phyloP scores from a whole-genome alignment of 2,329 filamentous ascomycete species.

The Paramyrothecium roridum region DNA sequence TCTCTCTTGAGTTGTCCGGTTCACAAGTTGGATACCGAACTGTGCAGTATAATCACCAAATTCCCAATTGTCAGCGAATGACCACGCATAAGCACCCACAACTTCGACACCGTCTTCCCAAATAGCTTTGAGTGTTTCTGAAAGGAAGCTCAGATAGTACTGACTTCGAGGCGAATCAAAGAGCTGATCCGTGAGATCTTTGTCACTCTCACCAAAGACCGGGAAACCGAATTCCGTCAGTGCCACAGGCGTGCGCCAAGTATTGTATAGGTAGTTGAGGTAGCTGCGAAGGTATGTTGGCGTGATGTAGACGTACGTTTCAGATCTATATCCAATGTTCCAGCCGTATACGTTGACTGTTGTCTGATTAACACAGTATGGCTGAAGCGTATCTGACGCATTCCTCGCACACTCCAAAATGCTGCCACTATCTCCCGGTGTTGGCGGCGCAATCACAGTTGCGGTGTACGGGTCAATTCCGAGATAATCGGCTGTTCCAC shows the following conservation, averaged over 20 bases:
- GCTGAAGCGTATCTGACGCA: slow-evolving; percentile 38
- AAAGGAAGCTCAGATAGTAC: slow-evolving; percentile 54
- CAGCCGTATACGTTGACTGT: slow-evolving; percentile 47
- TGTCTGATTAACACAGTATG: slow-evolving; percentile 49
- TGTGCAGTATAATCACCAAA: slow-evolving; percentile 43
- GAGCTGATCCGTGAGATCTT: slow-evolving; percentile 44
- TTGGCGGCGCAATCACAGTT: slow-evolving; percentile 46
- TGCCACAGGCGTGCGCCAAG: slow-evolving; percentile 44
- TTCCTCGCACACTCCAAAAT: slow-evolving; percentile 46
- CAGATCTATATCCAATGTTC: slow-evolving; percentile 55
- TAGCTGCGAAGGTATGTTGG: slow-evolving; percentile 55
- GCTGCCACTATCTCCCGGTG: slow-evolving; percentile 27
- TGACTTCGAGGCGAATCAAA: slow-evolving; percentile 50
- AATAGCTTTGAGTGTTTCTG: slow-evolving; percentile 52
- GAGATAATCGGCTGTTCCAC: slow-evolving; percentile 51
- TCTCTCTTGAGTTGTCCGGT: slow-evolving; percentile 47
- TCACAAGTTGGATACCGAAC: slow-evolving; percentile 56
- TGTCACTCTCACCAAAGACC: slow-evolving; percentile 42
- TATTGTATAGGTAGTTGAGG: slow-evolving; percentile 57
- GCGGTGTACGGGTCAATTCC: slow-evolving; percentile 58
- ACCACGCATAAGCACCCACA: slow-evolving; percentile 52
- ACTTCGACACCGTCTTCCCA: slow-evolving; percentile 54
- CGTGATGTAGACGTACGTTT: slow-evolving; percentile 56
- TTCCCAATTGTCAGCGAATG: slow-evolving; percentile 50
- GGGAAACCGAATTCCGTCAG: slow-evolving; percentile 58